Evolutionary conservation across 495 filamentous ascomycete genomes (phyloP).

Genomic region (Penicillium chermesinum): DNA sequence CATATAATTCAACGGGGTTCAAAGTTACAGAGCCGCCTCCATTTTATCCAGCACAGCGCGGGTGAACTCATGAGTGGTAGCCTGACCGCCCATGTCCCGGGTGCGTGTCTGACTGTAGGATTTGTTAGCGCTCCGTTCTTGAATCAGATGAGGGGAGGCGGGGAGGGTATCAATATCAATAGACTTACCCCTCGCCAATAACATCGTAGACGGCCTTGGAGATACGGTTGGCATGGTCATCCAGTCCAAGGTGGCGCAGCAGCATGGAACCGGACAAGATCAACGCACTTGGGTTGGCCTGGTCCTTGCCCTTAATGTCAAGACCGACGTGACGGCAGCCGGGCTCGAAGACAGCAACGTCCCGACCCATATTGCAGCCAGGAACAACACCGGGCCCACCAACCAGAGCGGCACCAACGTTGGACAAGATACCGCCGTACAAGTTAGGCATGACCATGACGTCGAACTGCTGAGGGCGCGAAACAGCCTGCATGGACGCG

Average conservation of each 20-base stretch:
- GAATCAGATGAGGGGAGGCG: conserved; percentile 26
- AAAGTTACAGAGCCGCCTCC: conserved; percentile 57
- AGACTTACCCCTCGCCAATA: conserved; percentile 82
- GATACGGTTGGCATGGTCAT: conserved; percentile 96
- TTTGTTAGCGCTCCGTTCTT: too few species aligned
- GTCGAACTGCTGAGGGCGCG: conserved; percentile 93
- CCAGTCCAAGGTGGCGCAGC: conserved; percentile 88
- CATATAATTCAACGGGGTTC: conserved; percentile 8
- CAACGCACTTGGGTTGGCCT: conserved; percentile 96
- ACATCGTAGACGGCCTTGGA: conserved; percentile 96
- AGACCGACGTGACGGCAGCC: conserved; percentile 98
- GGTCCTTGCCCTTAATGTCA: conserved; percentile 98
- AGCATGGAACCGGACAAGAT: conserved; percentile 94
- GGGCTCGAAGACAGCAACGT: conserved; percentile 97
- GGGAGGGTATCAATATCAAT: neutral
- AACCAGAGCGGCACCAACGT: conserved; percentile 97
- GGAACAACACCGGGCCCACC: conserved; percentile 96
- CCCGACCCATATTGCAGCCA: conserved; percentile 98
- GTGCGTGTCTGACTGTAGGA: conserved; percentile 69
- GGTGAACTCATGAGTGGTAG: conserved; percentile 91
- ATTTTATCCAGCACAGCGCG: conserved; percentile 88
- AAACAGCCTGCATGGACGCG: conserved; percentile 98
- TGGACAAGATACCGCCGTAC: conserved; percentile 97
- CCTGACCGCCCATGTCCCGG: conserved; percentile 88
- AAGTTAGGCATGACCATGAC: conserved; percentile 99